phyloP scores from a whole-genome alignment of 2,329 filamentous ascomycete genomes.

The Chrysoporthe austroafricana region DNA sequence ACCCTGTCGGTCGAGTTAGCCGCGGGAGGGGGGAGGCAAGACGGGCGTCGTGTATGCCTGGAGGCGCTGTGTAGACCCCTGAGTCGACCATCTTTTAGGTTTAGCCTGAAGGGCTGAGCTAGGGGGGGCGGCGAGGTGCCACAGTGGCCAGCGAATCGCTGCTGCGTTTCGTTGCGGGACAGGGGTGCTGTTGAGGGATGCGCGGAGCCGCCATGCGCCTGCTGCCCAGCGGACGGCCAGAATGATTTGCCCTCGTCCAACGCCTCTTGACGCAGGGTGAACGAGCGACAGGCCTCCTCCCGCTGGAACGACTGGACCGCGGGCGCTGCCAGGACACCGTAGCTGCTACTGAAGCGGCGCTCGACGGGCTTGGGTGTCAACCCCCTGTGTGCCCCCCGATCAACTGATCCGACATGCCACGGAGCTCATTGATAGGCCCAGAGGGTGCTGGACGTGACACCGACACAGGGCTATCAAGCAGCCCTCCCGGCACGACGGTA shows the following conservation, averaged over 20 bases:
- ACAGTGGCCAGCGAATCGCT: constrained; percentile 4
- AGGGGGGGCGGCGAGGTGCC: neutral
- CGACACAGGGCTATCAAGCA: neutral
- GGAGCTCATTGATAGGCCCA: neutral
- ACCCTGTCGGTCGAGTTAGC: neutral
- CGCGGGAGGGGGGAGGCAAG: constrained; percentile 1
- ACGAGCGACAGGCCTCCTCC: neutral
- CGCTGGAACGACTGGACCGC: constrained; percentile 3
- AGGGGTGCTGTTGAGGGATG: constrained; percentile 11
- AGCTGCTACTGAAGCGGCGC: no score
- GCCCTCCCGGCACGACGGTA: constrained; percentile 1
- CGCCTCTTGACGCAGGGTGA: neutral
- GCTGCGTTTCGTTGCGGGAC: constrained; percentile 6
- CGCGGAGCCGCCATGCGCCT: constrained; percentile 13
- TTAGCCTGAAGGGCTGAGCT: neutral
- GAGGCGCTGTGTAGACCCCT: neutral
- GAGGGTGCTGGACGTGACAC: neutral
- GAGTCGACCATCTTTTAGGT: neutral
- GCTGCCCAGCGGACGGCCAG: neutral
- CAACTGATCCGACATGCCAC: constrained; percentile 1
- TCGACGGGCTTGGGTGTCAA: no score
- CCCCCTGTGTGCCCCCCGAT: neutral
- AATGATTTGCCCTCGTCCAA: constrained; percentile 11
- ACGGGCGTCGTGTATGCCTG: neutral
- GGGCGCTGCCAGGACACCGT: neutral